Base-by-base conservation (phyloP, 768 basidiomycete species). In the Hygrophorus pudorinus region DNA sequence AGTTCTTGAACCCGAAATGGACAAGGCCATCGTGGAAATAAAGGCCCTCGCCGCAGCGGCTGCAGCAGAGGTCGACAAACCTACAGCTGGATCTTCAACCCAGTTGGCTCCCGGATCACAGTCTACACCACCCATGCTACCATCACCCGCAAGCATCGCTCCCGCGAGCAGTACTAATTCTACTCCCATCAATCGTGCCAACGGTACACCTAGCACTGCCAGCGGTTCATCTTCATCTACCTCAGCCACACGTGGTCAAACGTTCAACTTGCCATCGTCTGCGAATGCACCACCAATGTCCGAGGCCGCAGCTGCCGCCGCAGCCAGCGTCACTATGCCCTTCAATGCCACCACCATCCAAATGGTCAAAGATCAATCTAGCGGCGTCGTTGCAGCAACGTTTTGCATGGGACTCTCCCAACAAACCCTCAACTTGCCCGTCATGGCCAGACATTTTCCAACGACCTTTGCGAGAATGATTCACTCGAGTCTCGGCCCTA, bases 401-500 rank as follows among this genome's bases (percentile, higher is more conserved):
- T 65, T 64, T 35, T 72, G 72, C 48, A 70, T 78, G 65, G 58
- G 65, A 27, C 59, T 62, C 21, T 66, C 80, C 3, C 74, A 81
- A 53, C 59, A 63, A 28, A 63, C 65, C 24, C 67, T 88, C 48
- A 85, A 75, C 28, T 71, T 88, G 4, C 77, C 83, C 6, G 67
- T 79, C 38, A 59, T 89, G 60, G 70, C 77, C 7, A 76, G 77
- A 29, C 77, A 79, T 63, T 89, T 81, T 62, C 86, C 86, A 18
- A 72, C 66, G 24, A 88, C 86, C 1, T 85, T 81, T 57, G 72
- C 79, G 8, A 79, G 86, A 37, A 74, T 88, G 70, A 70, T 85
- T 52, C 65, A 77, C 48, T 76, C 80, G 17, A 78, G 75, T 17
- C 63, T 85, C 41, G 64, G 70, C 0, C 66, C 73, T 0, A 68